Base-by-base conservation (phyloP, 257 asterid genomes). In the Capsicum rhomboideum region DNA sequence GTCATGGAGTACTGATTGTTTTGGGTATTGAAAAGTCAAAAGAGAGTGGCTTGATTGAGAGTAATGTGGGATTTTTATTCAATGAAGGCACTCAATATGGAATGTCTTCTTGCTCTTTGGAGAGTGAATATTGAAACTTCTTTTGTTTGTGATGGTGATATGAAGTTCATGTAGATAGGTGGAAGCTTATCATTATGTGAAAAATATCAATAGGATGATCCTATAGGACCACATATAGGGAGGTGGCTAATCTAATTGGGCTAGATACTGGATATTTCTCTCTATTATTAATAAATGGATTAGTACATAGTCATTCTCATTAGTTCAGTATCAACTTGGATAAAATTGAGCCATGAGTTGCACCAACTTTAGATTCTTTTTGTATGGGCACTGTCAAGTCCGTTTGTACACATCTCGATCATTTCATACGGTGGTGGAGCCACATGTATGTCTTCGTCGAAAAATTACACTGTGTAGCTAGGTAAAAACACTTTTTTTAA, bases 41-140 rank as follows among this genome's bases (percentile, higher is more conserved):
- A 72, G 26, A 83, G 28, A 83, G 89, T 85, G 87, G 87, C 89
- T 84, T 78, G 78, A 88, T 85, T 89, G 87, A 77, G 85, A 63
- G 82, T 59, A 78, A 87, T 53, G 90, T 53, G 86, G 91, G 87
- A 83, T 88, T 85, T 80, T 37, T 18, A 87, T 42, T 78, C 13
- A 64, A 64, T 52, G 14, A n/a, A 61, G 78, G 82, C 61, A 72
- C 85, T 82, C 83, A 44, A 80, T 9, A 77, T 50, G 28, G 44
- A 7, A 18, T 85, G 88, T 89, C 85, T 58, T 55, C 40, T 86
- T 85, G 91, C 79, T 49, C 82, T 82, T 63, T 46, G 84, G 83
- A 2, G 89, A 77, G 55, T 83, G 90, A 82, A 72, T 83, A 83
- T 37, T 77, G 80, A 78, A 68, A 78, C 46, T 55, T 56, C 68